Percentiles rank a stretch among this genome's conserved stretches.
Conservation (phyloP, 768 basidiomycete genomes). For the Suillus plorans region DNA sequence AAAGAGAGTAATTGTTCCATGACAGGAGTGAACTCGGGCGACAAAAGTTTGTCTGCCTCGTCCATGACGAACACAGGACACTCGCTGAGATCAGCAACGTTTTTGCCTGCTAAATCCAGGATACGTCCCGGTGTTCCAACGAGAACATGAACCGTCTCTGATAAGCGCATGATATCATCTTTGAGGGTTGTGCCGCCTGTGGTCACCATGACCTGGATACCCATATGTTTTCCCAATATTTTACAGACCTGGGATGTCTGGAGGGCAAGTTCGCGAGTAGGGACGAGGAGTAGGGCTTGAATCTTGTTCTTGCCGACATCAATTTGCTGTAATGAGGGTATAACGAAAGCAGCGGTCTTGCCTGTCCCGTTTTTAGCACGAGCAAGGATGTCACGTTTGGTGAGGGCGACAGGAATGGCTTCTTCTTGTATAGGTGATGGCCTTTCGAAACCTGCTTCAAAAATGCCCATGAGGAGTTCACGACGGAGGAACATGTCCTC, state of each 20-base stretch:
- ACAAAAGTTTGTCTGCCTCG: slow-evolving; percentile 97
- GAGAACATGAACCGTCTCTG: slow-evolving; percentile 90
- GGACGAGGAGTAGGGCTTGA: slow-evolving; percentile 94
- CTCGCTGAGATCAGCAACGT: slow-evolving; percentile 89
- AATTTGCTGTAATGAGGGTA: slow-evolving; percentile 92
- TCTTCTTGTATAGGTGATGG: slow-evolving; percentile 99
- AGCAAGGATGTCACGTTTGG: slow-evolving; percentile 91
- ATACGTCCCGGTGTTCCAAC: slow-evolving; percentile 98
- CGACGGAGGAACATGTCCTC: slow-evolving; percentile 92
- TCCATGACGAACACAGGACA: slow-evolving; percentile 99
- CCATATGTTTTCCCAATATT: slow-evolving; percentile 94
- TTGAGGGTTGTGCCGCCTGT: slow-evolving; percentile 98
- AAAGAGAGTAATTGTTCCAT: slow-evolving; percentile 94
- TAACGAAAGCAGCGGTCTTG: slow-evolving; percentile 98
- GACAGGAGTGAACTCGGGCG: slow-evolving; percentile 96
- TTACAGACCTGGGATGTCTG: slow-evolving; percentile 99
- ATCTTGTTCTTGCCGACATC: slow-evolving; percentile 84
- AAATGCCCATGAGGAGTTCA: slow-evolving; percentile 99
- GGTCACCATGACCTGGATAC: slow-evolving; percentile 96
- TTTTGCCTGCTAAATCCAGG: slow-evolving; percentile 90
- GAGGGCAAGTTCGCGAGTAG: slow-evolving; percentile 96
- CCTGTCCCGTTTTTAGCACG: slow-evolving; percentile 97
- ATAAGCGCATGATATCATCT: slow-evolving; percentile 93
- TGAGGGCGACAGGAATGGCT: slow-evolving; percentile 93
- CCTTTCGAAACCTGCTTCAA: slow-evolving; percentile 95